These are phyloP conservation scores for Fraxinus angustifolia DNA, from an alignment of 305 asterid genomes.

Conservation along the genomic window DNA sequence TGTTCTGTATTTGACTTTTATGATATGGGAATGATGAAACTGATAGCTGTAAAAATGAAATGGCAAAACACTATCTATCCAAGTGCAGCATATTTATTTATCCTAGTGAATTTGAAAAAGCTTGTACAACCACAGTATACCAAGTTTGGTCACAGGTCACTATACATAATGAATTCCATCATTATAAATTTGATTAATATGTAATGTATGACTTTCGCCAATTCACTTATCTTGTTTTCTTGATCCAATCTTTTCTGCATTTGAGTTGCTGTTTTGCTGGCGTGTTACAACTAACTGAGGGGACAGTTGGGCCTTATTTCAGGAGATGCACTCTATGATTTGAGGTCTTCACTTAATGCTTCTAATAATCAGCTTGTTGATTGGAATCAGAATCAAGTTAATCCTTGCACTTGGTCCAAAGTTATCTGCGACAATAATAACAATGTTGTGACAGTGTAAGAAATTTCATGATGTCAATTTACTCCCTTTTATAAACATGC, in stretches of 20 bases:
- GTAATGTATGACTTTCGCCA: background rate
- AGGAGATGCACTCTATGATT: slow-evolving; percentile 73
- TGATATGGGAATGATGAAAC: background rate
- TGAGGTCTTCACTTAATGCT: slow-evolving; percentile 67
- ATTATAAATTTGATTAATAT: background rate
- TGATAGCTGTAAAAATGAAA: background rate
- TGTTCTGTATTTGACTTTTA: background rate
- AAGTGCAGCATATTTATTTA: background rate
- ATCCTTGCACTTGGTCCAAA: slow-evolving; percentile 95
- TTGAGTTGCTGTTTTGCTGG: background rate
- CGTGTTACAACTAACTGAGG: background rate
- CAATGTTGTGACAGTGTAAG: slow-evolving; percentile 76
- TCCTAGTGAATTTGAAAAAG: background rate
- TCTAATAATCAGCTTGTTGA: slow-evolving; percentile 59
- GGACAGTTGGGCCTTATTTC: slow-evolving; percentile 21
- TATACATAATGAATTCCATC: background rate
- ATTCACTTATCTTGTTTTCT: background rate
- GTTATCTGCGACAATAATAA: slow-evolving; percentile 52
- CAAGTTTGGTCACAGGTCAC: background rate
- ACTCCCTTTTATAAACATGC: background rate
- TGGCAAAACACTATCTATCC: background rate
- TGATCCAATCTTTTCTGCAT: background rate
- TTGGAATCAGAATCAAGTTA: slow-evolving; percentile 79
- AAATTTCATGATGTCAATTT: background rate
- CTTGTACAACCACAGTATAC: background rate